Percentiles rank a stretch among this genome's conserved stretches.
Conservation (phyloP, 345 rosid species). For the Citrus hindsii region DNA sequence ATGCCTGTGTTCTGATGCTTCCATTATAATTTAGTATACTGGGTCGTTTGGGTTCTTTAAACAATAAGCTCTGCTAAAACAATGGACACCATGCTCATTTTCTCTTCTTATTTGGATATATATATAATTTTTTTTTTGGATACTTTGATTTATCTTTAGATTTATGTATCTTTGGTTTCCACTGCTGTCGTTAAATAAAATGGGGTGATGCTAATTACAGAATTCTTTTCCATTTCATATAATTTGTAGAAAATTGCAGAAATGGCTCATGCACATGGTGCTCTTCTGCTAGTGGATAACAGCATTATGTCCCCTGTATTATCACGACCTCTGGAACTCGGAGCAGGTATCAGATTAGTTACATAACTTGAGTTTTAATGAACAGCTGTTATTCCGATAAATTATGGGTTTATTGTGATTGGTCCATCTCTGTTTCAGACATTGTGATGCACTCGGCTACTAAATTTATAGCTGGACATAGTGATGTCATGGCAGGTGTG, state of each 20-base stretch:
- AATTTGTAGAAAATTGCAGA: conserved; percentile 68
- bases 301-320: conserved; percentile 93
- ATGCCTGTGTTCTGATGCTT: background rate
- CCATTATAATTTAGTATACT: background rate
- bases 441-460: conserved; percentile 98
- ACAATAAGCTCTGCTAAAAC: background rate
- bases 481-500: conserved; percentile 96
- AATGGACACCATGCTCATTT: background rate
- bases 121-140: background rate
- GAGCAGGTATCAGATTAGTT: conserved; percentile 58
- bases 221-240: background rate
- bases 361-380: background rate
- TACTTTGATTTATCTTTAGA: background rate
- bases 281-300: conserved; percentile 85
- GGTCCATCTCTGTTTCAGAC: conserved; percentile 42
- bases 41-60: background rate
- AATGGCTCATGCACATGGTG: conserved; percentile 77
- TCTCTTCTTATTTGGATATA: background rate
- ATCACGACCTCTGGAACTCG: conserved; percentile 85
- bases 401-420: conserved; percentile 16
- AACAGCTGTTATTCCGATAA: background rate
- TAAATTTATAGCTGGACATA: conserved; percentile 89
- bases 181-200: background rate
- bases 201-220: background rate
- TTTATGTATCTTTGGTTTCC: background rate